phyloP scores from a whole-genome alignment of 352 stramenopile species.

The Pelagophyceae sp. region DNA sequence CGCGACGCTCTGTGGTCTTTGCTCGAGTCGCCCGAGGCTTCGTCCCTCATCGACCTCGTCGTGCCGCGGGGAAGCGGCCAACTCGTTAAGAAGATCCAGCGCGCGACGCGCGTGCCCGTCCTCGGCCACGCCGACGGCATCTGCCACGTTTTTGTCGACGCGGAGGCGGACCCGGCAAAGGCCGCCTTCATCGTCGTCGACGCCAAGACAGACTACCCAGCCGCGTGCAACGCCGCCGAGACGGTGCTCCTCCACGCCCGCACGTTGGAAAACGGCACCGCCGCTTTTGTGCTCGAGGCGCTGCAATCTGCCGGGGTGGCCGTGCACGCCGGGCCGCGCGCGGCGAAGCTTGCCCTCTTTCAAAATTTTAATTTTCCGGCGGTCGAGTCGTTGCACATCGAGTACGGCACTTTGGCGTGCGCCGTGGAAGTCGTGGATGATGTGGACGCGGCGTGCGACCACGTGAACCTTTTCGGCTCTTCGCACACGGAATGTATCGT shows the following conservation, averaged over 20 bases:
- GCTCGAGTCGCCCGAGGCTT: background rate
- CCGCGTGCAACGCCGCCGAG: conserved; percentile 94
- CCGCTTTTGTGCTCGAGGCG: conserved; percentile 60
- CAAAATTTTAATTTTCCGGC: too few relatives aligned
- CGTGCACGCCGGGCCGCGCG: conserved; percentile 70
- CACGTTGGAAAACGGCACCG: conserved; percentile 60
- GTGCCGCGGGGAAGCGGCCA: conserved; percentile 89
- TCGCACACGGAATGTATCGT: conserved; percentile 96
- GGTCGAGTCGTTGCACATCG: conserved; percentile 37
- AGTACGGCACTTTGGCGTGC: conserved; percentile 87
- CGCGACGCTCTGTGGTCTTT: background rate
- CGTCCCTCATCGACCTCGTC: conserved; percentile 68
- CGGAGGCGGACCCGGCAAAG: conserved; percentile 66
- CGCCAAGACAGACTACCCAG: conserved; percentile 94
- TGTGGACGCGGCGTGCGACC: conserved; percentile 77
- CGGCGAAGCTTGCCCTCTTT: too few relatives aligned
- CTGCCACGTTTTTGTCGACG: conserved; percentile 95
- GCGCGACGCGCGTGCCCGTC: conserved; percentile 90
- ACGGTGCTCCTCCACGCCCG: conserved; percentile 85
- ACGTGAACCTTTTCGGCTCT: conserved; percentile 89
- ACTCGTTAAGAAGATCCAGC: conserved; percentile 93
- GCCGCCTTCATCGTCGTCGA: conserved; percentile 82
- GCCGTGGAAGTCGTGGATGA: conserved; percentile 81
- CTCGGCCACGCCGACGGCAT: conserved; percentile 94
- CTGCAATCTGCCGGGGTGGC: conserved; percentile 79